Conservation (phyloP, 169 alveolate species). For the Plasmodium fragile region DNA sequence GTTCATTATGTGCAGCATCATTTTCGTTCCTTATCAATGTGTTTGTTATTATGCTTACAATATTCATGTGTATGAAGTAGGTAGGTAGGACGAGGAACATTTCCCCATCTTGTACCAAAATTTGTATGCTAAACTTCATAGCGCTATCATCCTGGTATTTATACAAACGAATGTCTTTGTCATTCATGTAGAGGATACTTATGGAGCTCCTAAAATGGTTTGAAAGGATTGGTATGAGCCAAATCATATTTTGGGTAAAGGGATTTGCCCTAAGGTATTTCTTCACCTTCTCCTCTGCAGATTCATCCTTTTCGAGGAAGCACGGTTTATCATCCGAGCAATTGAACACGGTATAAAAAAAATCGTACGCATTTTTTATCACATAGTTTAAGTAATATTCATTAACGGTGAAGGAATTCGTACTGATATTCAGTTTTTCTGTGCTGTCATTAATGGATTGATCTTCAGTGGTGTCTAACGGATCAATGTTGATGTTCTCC, state of each 20-base stretch:
- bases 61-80: constrained; percentile 48
- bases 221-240: constrained; percentile 68
- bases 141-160: constrained; percentile 49
- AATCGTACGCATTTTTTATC: constrained; percentile 17
- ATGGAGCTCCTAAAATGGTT: constrained; percentile 43
- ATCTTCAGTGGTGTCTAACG: neutral
- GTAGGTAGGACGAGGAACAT: constrained; percentile 63
- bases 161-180: constrained; percentile 32
- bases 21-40: constrained; percentile 40
- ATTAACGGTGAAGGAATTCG: neutral
- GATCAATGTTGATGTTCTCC: constrained; percentile 4
- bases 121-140: constrained; percentile 59
- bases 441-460: neutral
- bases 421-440: neutral
- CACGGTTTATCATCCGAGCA: constrained; percentile 17
- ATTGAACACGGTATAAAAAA: constrained; percentile 26
- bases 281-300: neutral
- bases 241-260: constrained; percentile 69
- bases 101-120: constrained; percentile 40
- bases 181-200: constrained; percentile 16
- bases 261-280: constrained; percentile 20
- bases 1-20: constrained; percentile 3
- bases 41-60: constrained; percentile 29
- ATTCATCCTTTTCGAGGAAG: constrained; percentile 13
- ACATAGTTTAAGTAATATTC: constrained; percentile 36